Evolutionary conservation across 495 filamentous ascomycete species (phyloP), one percentile per base, ranked within the genome.

Genomic region (Aspergillus bridgeri): DNA sequence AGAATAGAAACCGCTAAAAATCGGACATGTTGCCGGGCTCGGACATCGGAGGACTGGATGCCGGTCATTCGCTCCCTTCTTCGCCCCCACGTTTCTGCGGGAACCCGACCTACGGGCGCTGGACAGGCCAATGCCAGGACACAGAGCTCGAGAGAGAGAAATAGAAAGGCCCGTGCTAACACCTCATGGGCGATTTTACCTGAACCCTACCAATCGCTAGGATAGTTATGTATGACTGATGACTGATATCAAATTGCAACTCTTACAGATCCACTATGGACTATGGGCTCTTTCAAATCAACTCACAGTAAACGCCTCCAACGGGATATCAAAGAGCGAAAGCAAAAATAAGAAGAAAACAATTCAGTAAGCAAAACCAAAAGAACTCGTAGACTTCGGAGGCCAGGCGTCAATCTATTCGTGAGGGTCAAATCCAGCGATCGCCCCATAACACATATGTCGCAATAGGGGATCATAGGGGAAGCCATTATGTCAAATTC

Each of bases 1-100:
- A 33, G 9, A 44, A 48, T 45, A 45, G 25, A 27, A 27, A 3
- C 25, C 4, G 7, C 25, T 27, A 27, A 7, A 53, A 53, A 42
- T 45, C 51, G 51, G 51, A 54, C 51, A 21, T 54, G 33, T 54
- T 44, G 33, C 51, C 51, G 51, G 20, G 22, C 29, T 38, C 42
- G 42, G 51, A 42, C 29, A n/a, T 43, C 19, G 42, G 51, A 18
- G 38, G 38, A 21, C 38, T n/a, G n/a, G n/a, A n/a, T n/a, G n/a
- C n/a, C 51, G 38, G 44, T 21, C 2, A 6, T n/a, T n/a, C n/a
- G n/a, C n/a, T n/a, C n/a, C n/a, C n/a, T n/a, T n/a, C n/a, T n/a
- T n/a, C n/a, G n/a, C 24, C 49, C 33, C 42, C 42, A 24, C 51
- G 21, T 45, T 45, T 22, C 47, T 17, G 51, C 51, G 51, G 51